Conservation (phyloP, 495 filamentous ascomycete genomes). For the Hypoxylon perforatum region DNA sequence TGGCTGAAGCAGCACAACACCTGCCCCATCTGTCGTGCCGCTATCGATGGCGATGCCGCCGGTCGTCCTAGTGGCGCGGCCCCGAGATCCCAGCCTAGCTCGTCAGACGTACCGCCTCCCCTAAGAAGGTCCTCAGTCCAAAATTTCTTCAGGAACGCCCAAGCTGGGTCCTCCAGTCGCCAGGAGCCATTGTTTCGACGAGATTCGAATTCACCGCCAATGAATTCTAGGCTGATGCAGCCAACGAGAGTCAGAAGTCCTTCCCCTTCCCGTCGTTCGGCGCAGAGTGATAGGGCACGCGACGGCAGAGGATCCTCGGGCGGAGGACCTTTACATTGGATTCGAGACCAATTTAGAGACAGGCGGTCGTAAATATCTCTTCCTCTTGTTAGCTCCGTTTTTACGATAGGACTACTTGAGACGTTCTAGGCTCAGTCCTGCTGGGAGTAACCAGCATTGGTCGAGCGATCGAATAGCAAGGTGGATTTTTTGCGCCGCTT, state of each 20-base stretch:
- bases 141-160: conserved; percentile 33
- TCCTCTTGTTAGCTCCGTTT: not conserved
- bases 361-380: conserved; percentile 24
- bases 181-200: conserved; percentile 12
- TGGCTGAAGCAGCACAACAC: conserved; percentile 92
- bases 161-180: conserved; percentile 17
- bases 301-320: conserved; percentile 37
- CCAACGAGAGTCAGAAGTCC: conserved; percentile 41
- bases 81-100: conserved; percentile 18
- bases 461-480: not conserved
- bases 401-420: not conserved
- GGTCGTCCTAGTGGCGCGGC: conserved; percentile 27
- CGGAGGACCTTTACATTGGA: conserved; percentile 50
- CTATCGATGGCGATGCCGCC: conserved; percentile 65
- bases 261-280: conserved; percentile 37
- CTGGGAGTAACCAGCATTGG: not conserved
- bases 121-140: conserved; percentile 19
- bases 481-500: not conserved
- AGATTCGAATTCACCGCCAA: conserved; percentile 35
- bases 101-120: conserved; percentile 16
- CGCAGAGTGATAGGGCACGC: conserved; percentile 39
- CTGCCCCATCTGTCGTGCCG: conserved; percentile 85
- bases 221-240: conserved; percentile 23
- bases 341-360: conserved; percentile 50
- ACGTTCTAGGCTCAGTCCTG: not conserved